A percentile compares a stretch with the other conserved stretches of the same genome.
Conservation (phyloP, 148 eudicot genomes). For the Silene latifolia region DNA sequence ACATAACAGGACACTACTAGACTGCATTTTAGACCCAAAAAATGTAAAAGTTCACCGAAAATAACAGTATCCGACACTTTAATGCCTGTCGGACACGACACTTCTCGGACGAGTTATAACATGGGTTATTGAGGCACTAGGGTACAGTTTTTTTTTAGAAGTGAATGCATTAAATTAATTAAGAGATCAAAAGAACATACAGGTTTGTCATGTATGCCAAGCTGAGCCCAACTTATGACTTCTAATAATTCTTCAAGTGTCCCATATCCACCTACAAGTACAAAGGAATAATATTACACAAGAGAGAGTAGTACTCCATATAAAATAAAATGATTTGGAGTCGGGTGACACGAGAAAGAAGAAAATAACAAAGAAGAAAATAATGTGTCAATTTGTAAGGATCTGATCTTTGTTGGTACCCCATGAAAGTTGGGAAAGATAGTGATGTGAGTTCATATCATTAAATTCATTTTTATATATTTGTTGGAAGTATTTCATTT, state of each 20-base stretch:
- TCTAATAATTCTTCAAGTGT: conserved; percentile 65
- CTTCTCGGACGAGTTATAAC: no score
- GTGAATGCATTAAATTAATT: no score
- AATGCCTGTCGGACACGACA: no score
- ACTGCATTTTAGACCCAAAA: no score
- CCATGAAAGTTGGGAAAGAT: not conserved
- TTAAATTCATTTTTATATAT: not conserved
- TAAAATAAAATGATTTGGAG: not conserved
- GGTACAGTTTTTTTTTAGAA: no score
- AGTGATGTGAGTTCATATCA: not conserved
- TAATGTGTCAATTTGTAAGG: not conserved
- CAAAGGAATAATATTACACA: not conserved
- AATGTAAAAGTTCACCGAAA: no score
- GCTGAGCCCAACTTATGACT: conserved; percentile 66
- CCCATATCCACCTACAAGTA: conserved; percentile 59
- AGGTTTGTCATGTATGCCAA: conserved; percentile 74
- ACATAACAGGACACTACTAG: no score
- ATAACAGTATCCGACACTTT: no score
- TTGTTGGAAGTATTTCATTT: not conserved
- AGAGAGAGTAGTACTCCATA: not conserved
- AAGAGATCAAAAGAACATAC: conserved; percentile 26
- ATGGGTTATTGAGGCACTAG: no score
- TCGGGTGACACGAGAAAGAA: no score
- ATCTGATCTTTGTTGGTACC: not conserved
- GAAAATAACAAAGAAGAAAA: no score